Evolutionary conservation across 2,329 filamentous ascomycete species (phyloP).

Genomic region (Fusarium zealandicum): DNA sequence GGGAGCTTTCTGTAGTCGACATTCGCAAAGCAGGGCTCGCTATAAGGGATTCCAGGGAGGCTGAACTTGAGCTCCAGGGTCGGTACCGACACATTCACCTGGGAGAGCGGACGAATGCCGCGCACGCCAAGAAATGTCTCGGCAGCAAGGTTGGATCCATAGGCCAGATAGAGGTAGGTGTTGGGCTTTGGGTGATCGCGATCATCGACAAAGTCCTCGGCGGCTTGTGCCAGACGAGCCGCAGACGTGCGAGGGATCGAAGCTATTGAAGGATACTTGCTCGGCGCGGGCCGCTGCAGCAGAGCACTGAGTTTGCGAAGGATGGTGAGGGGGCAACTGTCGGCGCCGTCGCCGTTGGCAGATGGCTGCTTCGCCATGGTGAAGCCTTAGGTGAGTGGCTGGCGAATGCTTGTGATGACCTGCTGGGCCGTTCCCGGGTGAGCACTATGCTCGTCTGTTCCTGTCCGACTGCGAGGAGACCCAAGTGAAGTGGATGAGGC

Average conservation of each 20-base stretch:
- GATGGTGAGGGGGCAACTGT: slow-evolving; percentile 23
- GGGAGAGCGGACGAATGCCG: slow-evolving; percentile 81
- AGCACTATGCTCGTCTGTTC: neutral
- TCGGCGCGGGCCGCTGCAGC: slow-evolving; percentile 26
- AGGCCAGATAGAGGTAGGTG: slow-evolving; percentile 82
- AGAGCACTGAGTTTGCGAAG: slow-evolving; percentile 39
- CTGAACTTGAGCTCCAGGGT: slow-evolving; percentile 82
- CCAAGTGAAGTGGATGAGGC: no score
- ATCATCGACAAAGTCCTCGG: slow-evolving; percentile 36
- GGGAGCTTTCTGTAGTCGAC: slow-evolving; percentile 67
- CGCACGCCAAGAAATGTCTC: slow-evolving; percentile 81
- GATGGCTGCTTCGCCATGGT: slow-evolving; percentile 24
- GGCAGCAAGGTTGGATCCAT: slow-evolving; percentile 86
- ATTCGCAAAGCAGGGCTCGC: slow-evolving; percentile 92
- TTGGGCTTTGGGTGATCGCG: slow-evolving; percentile 33
- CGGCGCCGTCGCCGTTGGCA: slow-evolving; percentile 7
- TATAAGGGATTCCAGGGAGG: slow-evolving; percentile 83
- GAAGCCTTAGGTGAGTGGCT: neutral
- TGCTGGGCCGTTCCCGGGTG: slow-evolving; percentile 1
- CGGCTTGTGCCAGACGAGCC: slow-evolving; percentile 42
- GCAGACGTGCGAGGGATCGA: slow-evolving; percentile 45
- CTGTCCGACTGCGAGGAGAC: neutral
- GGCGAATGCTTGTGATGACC: slow-evolving; percentile 14
- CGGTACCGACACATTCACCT: slow-evolving; percentile 83
- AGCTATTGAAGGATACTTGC: slow-evolving; percentile 41